Conservation (phyloP, 768 basidiomycete species). For the Lactifluus volemus region DNA sequence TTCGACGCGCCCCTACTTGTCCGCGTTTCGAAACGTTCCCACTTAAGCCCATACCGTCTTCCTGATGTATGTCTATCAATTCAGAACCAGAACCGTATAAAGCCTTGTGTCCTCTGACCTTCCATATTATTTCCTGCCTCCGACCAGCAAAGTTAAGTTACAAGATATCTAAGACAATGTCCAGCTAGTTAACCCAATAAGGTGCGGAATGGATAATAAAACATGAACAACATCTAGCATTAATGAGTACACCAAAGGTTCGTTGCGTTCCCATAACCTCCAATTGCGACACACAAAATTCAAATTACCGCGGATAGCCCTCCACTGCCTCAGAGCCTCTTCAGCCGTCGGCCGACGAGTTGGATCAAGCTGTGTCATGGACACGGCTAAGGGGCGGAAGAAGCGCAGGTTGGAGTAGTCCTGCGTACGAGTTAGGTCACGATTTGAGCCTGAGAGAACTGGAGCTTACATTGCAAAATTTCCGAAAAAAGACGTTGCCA, state of each 20-base stretch:
- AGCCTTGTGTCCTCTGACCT: too few relatives aligned
- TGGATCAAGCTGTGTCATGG: conserved; percentile 1
- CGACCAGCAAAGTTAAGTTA: too few relatives aligned
- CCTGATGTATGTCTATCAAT: too few relatives aligned
- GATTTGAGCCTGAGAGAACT: not conserved
- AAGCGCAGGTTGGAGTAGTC: not conserved
- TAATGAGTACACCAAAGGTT: not conserved
- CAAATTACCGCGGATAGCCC: not conserved
- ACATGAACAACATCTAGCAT: not conserved
- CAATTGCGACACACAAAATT: not conserved
- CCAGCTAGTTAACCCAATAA: not conserved
- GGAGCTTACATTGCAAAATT: not conserved
- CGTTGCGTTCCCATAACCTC: not conserved
- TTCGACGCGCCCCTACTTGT: too few relatives aligned
- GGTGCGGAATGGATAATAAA: not conserved
- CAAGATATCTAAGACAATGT: not conserved
- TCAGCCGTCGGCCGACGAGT: not conserved
- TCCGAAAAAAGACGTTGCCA: not conserved
- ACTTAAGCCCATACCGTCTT: too few relatives aligned
- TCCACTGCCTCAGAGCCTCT: not conserved
- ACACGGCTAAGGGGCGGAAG: not conserved
- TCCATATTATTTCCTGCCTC: too few relatives aligned
- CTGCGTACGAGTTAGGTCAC: not conserved
- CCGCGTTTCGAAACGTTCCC: too few relatives aligned
- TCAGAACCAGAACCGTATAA: too few relatives aligned